Percentiles rank a stretch among this genome's conserved stretches.
Conservation (phyloP, 2,329 filamentous ascomycete genomes). For the Chaetothyriales sp. region DNA sequence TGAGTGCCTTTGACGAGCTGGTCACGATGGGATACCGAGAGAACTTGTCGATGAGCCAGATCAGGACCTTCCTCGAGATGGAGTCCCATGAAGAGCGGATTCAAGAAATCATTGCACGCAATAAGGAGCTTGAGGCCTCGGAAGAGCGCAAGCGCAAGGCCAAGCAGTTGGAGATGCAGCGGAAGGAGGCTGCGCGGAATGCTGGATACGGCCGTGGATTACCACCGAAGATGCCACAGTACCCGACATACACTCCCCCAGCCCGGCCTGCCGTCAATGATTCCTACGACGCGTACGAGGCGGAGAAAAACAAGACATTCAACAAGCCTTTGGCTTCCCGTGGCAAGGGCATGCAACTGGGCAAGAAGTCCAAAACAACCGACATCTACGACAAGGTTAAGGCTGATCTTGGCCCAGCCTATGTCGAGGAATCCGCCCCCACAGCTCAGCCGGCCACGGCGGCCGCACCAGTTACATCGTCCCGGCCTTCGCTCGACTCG, state of each 20-base stretch:
- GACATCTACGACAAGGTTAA: conserved; percentile 95
- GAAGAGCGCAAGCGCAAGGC: conserved; percentile 98
- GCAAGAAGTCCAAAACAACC: conserved; percentile 95
- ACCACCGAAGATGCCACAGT: conserved; percentile 61
- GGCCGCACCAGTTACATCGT: conserved; percentile 30
- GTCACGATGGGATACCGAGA: conserved; percentile 92
- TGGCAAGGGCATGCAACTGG: conserved; percentile 89
- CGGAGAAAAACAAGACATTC: conserved; percentile 86
- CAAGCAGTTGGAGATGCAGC: conserved; percentile 96
- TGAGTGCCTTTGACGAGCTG: conserved; percentile 93
- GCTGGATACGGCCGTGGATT: conserved; percentile 39
- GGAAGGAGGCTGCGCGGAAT: conserved; percentile 79
- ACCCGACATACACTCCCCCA: conserved; percentile 77
- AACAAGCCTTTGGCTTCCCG: conserved; percentile 55
- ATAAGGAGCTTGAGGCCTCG: conserved; percentile 95
- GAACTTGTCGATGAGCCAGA: conserved; percentile 90
- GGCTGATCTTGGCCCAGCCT: conserved; percentile 71
- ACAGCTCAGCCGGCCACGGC: conserved; percentile 37
- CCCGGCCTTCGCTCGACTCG: conserved; percentile 46
- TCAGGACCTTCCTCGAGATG: conserved; percentile 99
- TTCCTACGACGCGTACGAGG: conserved; percentile 86
- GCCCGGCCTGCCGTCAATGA: conserved; percentile 58
- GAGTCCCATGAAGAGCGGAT: conserved; percentile 98
- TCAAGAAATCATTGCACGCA: conserved; percentile 93
- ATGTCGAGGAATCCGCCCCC: conserved; percentile 1